Evolutionary conservation across 306 rosid genomes (phyloP).

Genomic region (Psophocarpus tetragonolobus): DNA sequence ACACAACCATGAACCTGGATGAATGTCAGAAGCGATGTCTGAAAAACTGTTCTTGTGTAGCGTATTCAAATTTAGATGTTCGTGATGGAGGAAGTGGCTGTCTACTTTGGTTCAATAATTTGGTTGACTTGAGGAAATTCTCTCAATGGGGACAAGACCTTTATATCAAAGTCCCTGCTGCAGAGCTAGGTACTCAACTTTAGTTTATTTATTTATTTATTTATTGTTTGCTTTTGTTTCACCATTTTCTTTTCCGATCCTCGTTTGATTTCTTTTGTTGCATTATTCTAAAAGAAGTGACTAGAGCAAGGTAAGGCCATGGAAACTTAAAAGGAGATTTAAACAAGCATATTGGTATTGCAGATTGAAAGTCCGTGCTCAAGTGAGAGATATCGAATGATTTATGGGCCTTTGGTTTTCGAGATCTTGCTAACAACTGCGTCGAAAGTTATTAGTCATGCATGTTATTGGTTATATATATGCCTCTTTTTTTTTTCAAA

Average conservation of each 20-base stretch:
- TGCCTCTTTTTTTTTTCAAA: neutral
- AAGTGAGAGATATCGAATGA: no score
- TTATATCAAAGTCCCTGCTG: conserved; percentile 35
- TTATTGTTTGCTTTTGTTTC: neutral
- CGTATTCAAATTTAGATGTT: neutral
- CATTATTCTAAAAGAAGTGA: neutral
- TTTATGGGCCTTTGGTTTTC: no score
- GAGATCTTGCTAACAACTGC: neutral
- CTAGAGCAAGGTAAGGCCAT: neutral
- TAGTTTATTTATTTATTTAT: neutral
- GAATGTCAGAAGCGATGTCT: neutral
- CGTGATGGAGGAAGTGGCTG: conserved; percentile 2
- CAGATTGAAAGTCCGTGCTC: neutral
- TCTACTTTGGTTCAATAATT: neutral
- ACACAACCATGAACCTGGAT: neutral
- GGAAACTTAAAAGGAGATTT: neutral
- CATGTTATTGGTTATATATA: neutral
- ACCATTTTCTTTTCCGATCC: neutral
- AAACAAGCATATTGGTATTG: neutral
- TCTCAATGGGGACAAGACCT: conserved; percentile 38
- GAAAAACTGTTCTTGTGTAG: neutral
- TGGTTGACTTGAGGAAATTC: neutral
- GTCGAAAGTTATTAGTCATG: neutral
- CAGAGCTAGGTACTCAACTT: conserved; percentile 38
- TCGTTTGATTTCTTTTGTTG: neutral